Conservation (phyloP, 2,329 filamentous ascomycete species). For the Scolecobasidium constrictum region DNA sequence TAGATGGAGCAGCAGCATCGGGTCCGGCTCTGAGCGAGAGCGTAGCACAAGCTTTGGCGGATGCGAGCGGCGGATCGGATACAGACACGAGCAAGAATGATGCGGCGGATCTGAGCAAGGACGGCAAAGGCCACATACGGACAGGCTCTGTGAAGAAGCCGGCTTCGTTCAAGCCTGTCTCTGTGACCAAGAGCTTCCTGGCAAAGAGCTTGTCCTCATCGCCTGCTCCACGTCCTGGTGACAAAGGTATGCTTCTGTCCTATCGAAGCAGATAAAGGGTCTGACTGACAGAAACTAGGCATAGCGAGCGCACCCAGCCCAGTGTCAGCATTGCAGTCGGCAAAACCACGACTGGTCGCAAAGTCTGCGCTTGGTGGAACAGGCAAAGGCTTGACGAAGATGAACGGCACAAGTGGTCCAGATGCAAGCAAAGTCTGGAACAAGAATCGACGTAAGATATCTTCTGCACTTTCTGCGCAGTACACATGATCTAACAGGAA, state of each 20-base stretch:
- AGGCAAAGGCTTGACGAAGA: conserved; percentile 43
- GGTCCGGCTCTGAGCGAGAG: conserved; percentile 51
- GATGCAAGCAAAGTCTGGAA: conserved; percentile 76
- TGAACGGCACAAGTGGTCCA: conserved; percentile 51
- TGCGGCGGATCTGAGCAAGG: conserved; percentile 39
- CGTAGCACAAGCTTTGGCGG: conserved; percentile 41
- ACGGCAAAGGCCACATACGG: conserved; percentile 45
- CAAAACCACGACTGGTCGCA: conserved; percentile 62
- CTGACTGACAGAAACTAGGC: neutral
- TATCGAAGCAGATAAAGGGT: neutral
- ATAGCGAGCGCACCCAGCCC: conserved; percentile 32
- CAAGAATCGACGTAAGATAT: conserved; percentile 67
- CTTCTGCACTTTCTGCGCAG: conserved; percentile 11
- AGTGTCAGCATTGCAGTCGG: conserved; percentile 33
- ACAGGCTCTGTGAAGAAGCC: conserved; percentile 59
- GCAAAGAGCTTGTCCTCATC: conserved; percentile 52
- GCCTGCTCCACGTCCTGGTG: conserved; percentile 38
- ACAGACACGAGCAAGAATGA: conserved; percentile 58
- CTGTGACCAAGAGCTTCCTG: conserved; percentile 78
- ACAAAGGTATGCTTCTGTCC: conserved; percentile 38
- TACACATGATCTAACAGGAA: conserved; percentile 11
- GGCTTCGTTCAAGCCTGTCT: conserved; percentile 72
- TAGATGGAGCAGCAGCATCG: conserved; percentile 37
- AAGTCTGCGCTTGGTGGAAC: conserved; percentile 56
- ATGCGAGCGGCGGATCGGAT: conserved; percentile 65